Evolutionary conservation across 1,139 yeast species (phyloP), one percentile per base, ranked within the genome.

Genomic region (Kurtzmaniella quercitrusa): DNA sequence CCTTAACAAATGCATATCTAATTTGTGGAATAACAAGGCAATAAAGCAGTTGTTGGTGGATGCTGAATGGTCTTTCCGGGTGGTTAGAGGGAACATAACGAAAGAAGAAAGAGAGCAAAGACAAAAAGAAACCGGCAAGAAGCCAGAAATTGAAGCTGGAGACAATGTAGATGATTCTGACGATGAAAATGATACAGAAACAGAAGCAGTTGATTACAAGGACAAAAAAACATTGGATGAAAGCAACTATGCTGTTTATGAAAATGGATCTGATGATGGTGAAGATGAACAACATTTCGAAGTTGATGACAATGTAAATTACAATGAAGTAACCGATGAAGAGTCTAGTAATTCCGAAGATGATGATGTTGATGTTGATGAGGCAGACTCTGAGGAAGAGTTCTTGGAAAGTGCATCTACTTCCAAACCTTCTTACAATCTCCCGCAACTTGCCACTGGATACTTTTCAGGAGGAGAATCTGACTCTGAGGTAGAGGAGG

Each of bases 391-490:
- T 11, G 72, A 68, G 45, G 81, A 71, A 46, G 70, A 70, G 41
- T 76, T 75, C 51, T 70, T 65, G 44, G 68, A 66, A 37, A 65
- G 14, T 11, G n/a, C 31, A 27, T 27, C 60, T n/a, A n/a, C n/a
- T 19, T 11, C 14, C 12, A 34, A 34, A 47, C 53, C 52, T 33
- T 47, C 53, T 47, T 34, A 54, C 57, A 41, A 53, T 27, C 73
- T 90, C 17, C 97, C 97, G 0, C 80, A 78, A 41, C 69, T 91
- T 39, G 81, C 85, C 37, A 70, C 77, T 2, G 97, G 97, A 4
- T 91, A 87, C 60, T 77, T 75, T 48, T 88, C 96, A 1, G 96
- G 95, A 34, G 82, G 85, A 2, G 74, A 82, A 1, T 90, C 82
- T 39, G 66, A 57, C 36, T 66, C 60, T 31, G 79, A 79, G 42